Evolutionary conservation across 306 rosid genomes (phyloP).

Genomic region (Cicer pinnatifidum): DNA sequence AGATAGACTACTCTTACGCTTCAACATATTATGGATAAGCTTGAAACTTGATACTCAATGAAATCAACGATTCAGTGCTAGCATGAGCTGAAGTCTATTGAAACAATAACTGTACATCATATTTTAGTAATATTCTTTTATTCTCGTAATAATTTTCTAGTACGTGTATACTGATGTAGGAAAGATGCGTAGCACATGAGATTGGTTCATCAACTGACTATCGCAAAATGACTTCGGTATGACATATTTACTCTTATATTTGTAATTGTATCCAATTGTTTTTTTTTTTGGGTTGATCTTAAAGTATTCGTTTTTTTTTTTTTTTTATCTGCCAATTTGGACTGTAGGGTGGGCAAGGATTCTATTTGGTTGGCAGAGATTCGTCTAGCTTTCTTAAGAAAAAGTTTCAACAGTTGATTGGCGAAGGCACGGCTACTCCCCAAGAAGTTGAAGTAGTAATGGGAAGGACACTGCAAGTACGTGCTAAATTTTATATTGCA

Average conservation of each 20-base stretch:
- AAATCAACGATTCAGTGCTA: conserved; percentile 1
- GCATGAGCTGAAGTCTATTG: conserved; percentile 25
- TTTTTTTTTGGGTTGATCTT: conserved; percentile 25
- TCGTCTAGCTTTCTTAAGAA: conserved; percentile 63
- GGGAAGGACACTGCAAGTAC: conserved; percentile 86
- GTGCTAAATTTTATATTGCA: conserved; percentile 32
- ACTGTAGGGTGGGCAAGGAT: conserved; percentile 81
- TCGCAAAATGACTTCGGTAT: conserved; percentile 92
- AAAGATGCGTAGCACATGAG: conserved; percentile 82
- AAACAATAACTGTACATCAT: background rate
- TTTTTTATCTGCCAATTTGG: conserved; percentile 43
- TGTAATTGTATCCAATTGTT: background rate
- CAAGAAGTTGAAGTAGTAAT: conserved; percentile 87
- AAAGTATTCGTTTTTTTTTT: conserved; percentile 13
- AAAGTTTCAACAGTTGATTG: conserved; percentile 75
- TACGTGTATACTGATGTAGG: conserved; percentile 64
- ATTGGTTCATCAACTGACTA: conserved; percentile 89
- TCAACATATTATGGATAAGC: conserved; percentile 18
- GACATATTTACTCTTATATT: conserved; percentile 30
- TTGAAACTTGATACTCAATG: conserved; percentile 2
- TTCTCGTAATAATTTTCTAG: conserved; percentile 22
- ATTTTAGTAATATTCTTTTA: background rate
- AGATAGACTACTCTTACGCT: conserved; percentile 32
- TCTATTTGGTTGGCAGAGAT: conserved; percentile 78
- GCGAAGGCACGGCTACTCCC: conserved; percentile 60